Base-by-base conservation (phyloP, 2,329 filamentous ascomycete species). In the Chaetomium sp. region DNA sequence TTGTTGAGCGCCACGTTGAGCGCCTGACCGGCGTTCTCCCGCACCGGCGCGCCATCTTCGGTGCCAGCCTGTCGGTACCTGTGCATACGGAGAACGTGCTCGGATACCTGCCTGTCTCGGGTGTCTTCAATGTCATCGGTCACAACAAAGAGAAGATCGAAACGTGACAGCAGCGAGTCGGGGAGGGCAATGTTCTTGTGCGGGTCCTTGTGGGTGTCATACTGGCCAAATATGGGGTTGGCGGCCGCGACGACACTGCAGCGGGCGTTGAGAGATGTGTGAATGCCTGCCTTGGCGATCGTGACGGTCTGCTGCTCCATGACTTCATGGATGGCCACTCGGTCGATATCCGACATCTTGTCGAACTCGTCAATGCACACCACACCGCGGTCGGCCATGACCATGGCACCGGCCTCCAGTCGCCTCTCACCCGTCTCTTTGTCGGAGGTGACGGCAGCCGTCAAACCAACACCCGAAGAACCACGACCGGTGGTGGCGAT, bases 231-330 rank as follows among this genome's bases (percentile, higher is more conserved):
- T 52, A 99, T 94, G 3, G 94, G 94, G 70, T 99, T 99, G 58
- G 94, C 94, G 12, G 94, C 94, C 43, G 94, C 94, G 65, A 99
- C 83, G 59, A 99, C 94, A 72, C 91, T 96, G 75, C 94, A 99
- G 55, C 94, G 87, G 52, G 94, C 94, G 68, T 99, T 99, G 58
- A 99, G 78, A 2, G 91, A 96, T 0, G 94, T 99, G 72, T 99
- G 94, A 57, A 99, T 99, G 62, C 94, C 94, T 1, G 94, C 94
- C 75, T 99, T 99, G 52, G 94, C 94, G 67, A 99, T 99, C 11
- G 94, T 99, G 58, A 99, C 94, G 0, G 94, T 99, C 74, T 99
- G 94, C 75, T 99, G 94, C 74, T 99, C 94, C 94, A 99, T 99
- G 62, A 99, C 94, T 88, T 99, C 94, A 81, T 99, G 94, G 65